Conservation (phyloP, 306 rosid genomes). For the Rosa lucieae region DNA sequence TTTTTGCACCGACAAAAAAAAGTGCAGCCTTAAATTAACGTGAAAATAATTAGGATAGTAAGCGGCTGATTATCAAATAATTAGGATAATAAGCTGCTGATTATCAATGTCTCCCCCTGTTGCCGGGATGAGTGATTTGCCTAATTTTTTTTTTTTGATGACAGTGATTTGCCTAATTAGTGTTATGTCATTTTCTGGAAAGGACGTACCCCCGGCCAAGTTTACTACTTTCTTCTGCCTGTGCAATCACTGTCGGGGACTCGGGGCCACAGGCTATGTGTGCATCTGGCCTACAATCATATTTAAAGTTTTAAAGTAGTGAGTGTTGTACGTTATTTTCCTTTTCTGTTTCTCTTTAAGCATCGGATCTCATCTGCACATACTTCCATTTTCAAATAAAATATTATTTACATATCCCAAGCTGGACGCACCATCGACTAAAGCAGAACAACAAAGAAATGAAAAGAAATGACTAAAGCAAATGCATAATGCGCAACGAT, state of each 20-base stretch:
- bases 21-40: too few species aligned
- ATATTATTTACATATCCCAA: not conserved
- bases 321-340: not conserved
- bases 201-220: too few species aligned
- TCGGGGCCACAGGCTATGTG: not conserved
- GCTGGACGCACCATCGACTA: not conserved
- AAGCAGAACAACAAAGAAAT: not conserved
- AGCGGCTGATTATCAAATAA: too few species aligned
- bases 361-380: not conserved
- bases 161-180: not conserved
- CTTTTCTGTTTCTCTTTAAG: not conserved
- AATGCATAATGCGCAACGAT: not conserved
- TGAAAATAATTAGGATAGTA: too few species aligned
- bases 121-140: not conserved
- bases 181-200: not conserved
- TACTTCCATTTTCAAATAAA: not conserved
- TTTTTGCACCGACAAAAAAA: too few species aligned
- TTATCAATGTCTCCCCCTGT: too few species aligned
- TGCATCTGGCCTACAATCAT: not conserved
- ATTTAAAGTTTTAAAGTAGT: not conserved
- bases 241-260: not conserved
- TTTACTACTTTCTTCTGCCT: not conserved
- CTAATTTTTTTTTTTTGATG: not conserved
- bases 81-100: too few species aligned
- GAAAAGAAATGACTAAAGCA: not conserved